Evolutionary conservation across 306 rosid species (phyloP).

Genomic region (Mimosa bimucronata): DNA sequence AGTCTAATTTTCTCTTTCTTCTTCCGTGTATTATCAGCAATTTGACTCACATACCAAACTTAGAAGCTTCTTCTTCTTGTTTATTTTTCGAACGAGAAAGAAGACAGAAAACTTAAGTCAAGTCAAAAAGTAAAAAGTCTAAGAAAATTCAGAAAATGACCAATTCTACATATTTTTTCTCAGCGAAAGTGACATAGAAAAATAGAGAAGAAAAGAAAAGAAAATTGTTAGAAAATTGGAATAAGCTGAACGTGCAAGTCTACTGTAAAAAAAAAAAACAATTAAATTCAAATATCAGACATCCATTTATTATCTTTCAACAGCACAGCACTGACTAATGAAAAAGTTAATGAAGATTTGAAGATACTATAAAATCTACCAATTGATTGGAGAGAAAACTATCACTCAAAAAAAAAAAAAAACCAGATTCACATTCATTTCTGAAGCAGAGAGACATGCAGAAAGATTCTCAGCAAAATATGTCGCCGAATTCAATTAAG

Average conservation of each 20-base stretch:
- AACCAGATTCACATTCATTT: constrained; percentile 1
- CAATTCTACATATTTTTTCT: constrained; percentile 34
- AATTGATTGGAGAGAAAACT: too few relatives aligned
- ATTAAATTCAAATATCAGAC: constrained; percentile 13
- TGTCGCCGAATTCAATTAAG: background rate
- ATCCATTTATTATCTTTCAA: background rate
- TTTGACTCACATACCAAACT: constrained; percentile 40
- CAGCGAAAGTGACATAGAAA: constrained; percentile 2
- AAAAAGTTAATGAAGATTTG: background rate
- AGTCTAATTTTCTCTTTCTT: constrained; percentile 25
- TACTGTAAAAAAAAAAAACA: background rate
- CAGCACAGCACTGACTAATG: background rate
- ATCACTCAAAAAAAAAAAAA: too few relatives aligned
- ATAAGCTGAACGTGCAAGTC: constrained; percentile 13
- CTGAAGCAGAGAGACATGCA: background rate
- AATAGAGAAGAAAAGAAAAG: background rate
- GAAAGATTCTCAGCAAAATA: constrained; percentile 20
- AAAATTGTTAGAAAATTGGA: constrained; percentile 23
- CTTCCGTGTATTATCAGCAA: constrained; percentile 32
- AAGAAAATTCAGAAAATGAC: constrained; percentile 38
- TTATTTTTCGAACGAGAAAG: constrained; percentile 4
- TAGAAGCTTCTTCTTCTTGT: constrained; percentile 23
- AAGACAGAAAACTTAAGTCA: constrained; percentile 7
- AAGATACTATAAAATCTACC: background rate
- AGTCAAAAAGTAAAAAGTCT: constrained; percentile 29